phyloP scores from a whole-genome alignment of 2,329 filamentous ascomycete genomes.

The Ramularia endophylla region DNA sequence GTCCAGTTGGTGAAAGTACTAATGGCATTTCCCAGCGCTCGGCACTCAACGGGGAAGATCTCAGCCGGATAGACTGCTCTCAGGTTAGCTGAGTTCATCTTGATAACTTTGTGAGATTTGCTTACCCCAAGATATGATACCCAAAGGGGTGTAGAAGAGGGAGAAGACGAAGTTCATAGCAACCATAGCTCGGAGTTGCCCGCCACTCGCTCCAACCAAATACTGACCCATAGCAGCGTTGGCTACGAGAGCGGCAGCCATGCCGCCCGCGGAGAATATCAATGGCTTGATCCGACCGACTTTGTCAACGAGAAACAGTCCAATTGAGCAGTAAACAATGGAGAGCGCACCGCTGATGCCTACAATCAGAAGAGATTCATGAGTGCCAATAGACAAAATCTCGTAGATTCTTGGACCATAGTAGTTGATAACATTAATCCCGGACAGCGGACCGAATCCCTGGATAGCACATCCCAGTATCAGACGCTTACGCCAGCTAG shows the following conservation, averaged over 20 bases:
- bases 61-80: too few relatives aligned
- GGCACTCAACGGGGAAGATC: too few relatives aligned
- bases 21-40: slow-evolving; percentile 38
- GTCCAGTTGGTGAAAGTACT: slow-evolving; percentile 44
- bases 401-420: slow-evolving; percentile 18
- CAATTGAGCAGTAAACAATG: slow-evolving; percentile 18
- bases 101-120: too few relatives aligned
- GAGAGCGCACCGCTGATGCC: slow-evolving; percentile 18
- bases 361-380: slow-evolving; percentile 16
- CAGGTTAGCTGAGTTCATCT: too few relatives aligned
- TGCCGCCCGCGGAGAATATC: too few relatives aligned
- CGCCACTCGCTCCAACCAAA: slow-evolving; percentile 33
- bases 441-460: too few relatives aligned
- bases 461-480: too few relatives aligned
- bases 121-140: slow-evolving; percentile 43
- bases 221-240: slow-evolving; percentile 38
- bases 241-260: slow-evolving; percentile 35
- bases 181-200: slow-evolving; percentile 41
- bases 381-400: slow-evolving; percentile 13
- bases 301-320: slow-evolving; percentile 31
- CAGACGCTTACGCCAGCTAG: too few relatives aligned
- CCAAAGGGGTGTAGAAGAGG: slow-evolving; percentile 40
- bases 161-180: slow-evolving; percentile 45
- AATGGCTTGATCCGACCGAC: slow-evolving; percentile 47
- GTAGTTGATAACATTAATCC: slow-evolving; percentile 15